These are phyloP conservation scores for Dianthus caryophyllus DNA, from an alignment of 148 eudicot genomes.

Conservation along the genomic window DNA sequence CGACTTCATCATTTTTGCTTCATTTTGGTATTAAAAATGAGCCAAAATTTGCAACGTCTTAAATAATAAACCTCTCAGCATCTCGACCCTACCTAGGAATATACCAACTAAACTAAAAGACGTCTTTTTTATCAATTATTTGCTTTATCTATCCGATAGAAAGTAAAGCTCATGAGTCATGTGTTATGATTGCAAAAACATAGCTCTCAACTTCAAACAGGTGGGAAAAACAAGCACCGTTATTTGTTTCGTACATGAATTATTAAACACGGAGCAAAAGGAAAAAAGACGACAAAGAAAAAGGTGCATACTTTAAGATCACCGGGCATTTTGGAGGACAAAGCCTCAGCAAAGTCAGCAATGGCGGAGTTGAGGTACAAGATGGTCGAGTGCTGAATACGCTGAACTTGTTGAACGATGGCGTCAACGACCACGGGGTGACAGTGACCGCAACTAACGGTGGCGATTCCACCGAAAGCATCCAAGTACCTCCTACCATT, in stretches of 20 bases:
- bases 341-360: conserved; percentile 93
- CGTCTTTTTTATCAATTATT: background rate
- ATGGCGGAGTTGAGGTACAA: conserved; percentile 74
- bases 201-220: background rate
- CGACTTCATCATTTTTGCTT: background rate
- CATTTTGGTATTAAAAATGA: background rate
- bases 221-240: background rate
- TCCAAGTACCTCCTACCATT: conserved; percentile 85
- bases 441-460: conserved; percentile 88
- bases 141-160: background rate
- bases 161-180: background rate
- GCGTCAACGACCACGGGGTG: conserved; percentile 86
- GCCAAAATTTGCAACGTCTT: background rate
- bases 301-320: conserved; percentile 72
- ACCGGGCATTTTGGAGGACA: conserved; percentile 79
- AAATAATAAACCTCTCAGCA: background rate
- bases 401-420: conserved; percentile 59
- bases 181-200: background rate
- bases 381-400: conserved; percentile 82
- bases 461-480: conserved; percentile 91
- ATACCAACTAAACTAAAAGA: conserved; percentile 12
- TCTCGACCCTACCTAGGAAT: background rate
- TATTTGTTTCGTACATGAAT: background rate
- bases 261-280: background rate
- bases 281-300: background rate